Percentiles rank a stretch among this genome's conserved stretches.
Evolutionary conservation across 208 protist species (phyloP).

Genomic region (Porcisia hertigi): DNA sequence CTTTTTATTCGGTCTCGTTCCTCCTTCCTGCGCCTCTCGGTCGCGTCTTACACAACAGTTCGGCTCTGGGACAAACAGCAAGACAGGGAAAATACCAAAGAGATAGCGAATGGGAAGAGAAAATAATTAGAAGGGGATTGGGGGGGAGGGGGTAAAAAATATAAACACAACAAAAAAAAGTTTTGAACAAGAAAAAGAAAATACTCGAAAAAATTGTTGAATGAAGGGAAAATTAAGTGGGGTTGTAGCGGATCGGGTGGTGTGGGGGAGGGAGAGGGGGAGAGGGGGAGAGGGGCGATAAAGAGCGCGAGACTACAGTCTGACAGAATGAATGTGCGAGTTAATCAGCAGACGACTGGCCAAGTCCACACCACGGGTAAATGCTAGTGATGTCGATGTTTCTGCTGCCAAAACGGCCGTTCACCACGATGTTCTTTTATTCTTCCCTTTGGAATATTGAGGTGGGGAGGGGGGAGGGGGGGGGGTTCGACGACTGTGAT

Average conservation of each 20-base stretch:
- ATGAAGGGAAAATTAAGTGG: slow-evolving; percentile 1
- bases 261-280: not conserved
- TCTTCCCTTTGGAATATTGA: not conserved
- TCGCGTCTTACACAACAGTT: too few species aligned
- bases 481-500: not conserved
- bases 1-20: not conserved
- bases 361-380: too few species aligned
- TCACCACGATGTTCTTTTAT: too few species aligned
- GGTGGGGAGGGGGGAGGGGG: not conserved
- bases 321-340: not conserved
- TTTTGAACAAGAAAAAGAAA: slow-evolving; percentile 5
- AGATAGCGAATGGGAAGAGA: not conserved
- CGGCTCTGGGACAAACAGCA: not conserved
- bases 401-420: too few species aligned
- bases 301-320: too few species aligned
- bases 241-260: not conserved
- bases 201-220: not conserved
- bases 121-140: not conserved
- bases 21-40: not conserved
- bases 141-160: not conserved
- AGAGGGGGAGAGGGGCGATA: not conserved
- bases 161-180: not conserved
- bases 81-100: too few species aligned
- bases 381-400: too few species aligned
- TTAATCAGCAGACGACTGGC: too few species aligned